Evolutionary conservation across 768 basidiomycete genomes (phyloP).

Genomic region (Termitomyces titanicus): DNA sequence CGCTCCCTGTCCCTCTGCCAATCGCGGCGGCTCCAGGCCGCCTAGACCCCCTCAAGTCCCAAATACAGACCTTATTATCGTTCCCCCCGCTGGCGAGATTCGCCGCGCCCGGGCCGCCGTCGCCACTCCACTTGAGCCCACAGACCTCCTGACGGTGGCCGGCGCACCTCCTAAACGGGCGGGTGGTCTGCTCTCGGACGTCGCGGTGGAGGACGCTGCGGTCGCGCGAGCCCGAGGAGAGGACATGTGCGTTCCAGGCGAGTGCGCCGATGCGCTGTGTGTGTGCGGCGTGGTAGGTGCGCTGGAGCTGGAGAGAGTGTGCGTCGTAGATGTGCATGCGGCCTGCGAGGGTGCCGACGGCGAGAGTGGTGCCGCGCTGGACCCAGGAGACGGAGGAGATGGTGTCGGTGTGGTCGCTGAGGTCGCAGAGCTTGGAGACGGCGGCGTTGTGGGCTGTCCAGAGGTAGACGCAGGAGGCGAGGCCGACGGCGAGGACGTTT

Average conservation of each 20-base stretch:
- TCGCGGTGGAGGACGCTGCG: constrained; percentile 90
- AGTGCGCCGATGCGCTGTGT: constrained; percentile 87
- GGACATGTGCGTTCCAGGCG: constrained; percentile 87
- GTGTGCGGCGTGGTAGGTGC: constrained; percentile 86
- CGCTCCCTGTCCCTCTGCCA: background rate
- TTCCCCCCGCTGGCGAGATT: constrained; percentile 92
- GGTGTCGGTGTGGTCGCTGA: constrained; percentile 61
- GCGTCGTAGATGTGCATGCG: constrained; percentile 94
- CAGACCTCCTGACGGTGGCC: constrained; percentile 94
- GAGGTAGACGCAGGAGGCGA: constrained; percentile 90
- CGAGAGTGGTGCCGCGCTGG: constrained; percentile 86
- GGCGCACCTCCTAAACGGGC: constrained; percentile 67
- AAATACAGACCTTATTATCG: constrained; percentile 98
- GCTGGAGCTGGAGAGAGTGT: constrained; percentile 62
- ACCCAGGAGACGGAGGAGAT: constrained; percentile 94
- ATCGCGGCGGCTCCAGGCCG: constrained; percentile 15
- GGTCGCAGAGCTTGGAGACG: constrained; percentile 89
- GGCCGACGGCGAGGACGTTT: constrained; percentile 91
- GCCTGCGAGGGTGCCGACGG: constrained; percentile 90
- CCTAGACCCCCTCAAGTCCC: constrained; percentile 71
- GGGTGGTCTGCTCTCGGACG: constrained; percentile 63
- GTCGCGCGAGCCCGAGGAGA: constrained; percentile 91
- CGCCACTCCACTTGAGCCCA: constrained; percentile 82
- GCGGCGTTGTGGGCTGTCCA: constrained; percentile 95
- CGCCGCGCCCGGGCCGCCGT: constrained; percentile 33